Evolutionary conservation across 768 basidiomycete species (phyloP), one percentile per base, ranked within the genome.

Genomic region (Psilocybe cyanescens): DNA sequence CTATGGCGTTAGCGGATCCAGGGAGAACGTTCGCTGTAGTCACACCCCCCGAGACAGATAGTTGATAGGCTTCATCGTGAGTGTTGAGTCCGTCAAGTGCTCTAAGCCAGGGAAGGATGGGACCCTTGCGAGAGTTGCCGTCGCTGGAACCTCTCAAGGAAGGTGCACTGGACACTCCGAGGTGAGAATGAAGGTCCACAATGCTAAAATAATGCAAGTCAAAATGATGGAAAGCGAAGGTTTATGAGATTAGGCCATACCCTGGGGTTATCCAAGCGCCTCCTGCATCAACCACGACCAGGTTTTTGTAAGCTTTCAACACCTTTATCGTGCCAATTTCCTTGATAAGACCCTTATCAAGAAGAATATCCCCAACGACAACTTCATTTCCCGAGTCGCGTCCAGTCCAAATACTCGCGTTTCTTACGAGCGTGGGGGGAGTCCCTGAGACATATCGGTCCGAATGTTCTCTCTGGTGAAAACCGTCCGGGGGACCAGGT

Each of bases 251-350:
- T 29, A 19, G 11, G 19, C 58, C 71, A 39, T 63, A 79, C 62
- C 87, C 91, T 39, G 92, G 91, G 2, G 91, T 88, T n/a, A 92
- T 81, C 91, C 91, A 93, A 7, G 85, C 81, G 2, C 89, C 90
- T 51, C 79, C 68, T 3, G 81, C 81, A 52, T 92, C 81, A 8
- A 89, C 68, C 11, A 79, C 75, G 19, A 79, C 74, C 11, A 81
- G 56, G 44, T 72, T 62, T 24, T 57, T 58, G 59, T 68, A 68
- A 3, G 35, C 54, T 17, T 64, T 49, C 33, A 74, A 56, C 39
- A 66, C 51, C 47, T 71, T 59, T 60, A 86, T 71, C 64, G 78
- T 67, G 24, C 87, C 87, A 33, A 86, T 71, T n/a, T 73, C 78
- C 55, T 81, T 79, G 59, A 89, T 79, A 41, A 89, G 71, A 7